Evolutionary conservation across 139 green algal genomes (phyloP).

Genomic region (Tetraselmis chui): DNA sequence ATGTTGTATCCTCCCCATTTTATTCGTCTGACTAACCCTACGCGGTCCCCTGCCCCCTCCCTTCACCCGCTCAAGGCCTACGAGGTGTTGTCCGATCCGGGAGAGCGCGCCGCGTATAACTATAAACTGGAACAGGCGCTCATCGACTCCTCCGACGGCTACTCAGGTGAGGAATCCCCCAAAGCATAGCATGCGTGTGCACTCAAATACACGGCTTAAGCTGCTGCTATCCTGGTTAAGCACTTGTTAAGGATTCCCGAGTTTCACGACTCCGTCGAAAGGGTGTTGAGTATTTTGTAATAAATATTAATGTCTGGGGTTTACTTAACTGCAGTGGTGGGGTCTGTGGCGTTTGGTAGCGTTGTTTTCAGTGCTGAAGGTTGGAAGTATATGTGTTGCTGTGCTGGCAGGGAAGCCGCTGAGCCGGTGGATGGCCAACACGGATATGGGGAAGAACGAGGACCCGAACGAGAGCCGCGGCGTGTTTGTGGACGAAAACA

Average conservation of each 20-base stretch:
- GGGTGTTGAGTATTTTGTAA: no score
- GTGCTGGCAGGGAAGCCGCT: conserved; percentile 52
- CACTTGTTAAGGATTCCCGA: no score
- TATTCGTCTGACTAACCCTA: no score
- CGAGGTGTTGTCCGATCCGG: conserved; percentile 43
- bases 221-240: no score
- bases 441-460: conserved; percentile 52
- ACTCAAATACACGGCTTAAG: no score
- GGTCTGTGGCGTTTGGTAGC: no score
- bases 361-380: no score
- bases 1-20: not conserved
- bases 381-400: no score
- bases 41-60: no score
- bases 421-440: conserved; percentile 60
- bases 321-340: no score
- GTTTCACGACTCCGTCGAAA: no score
- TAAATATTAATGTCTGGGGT: no score
- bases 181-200: not conserved
- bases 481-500: conserved; percentile 81
- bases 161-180: conserved; percentile 39
- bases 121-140: conserved; percentile 45
- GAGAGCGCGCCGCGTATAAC: conserved; percentile 52
- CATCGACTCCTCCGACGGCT: conserved; percentile 58
- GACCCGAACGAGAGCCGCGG: conserved; percentile 54
- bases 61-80: conserved; percentile 27